A percentile compares a stretch with the other conserved stretches of the same genome.
Conservation (phyloP, 176 grass and related monocot species). For the Ampelocalamus luodianensis region DNA sequence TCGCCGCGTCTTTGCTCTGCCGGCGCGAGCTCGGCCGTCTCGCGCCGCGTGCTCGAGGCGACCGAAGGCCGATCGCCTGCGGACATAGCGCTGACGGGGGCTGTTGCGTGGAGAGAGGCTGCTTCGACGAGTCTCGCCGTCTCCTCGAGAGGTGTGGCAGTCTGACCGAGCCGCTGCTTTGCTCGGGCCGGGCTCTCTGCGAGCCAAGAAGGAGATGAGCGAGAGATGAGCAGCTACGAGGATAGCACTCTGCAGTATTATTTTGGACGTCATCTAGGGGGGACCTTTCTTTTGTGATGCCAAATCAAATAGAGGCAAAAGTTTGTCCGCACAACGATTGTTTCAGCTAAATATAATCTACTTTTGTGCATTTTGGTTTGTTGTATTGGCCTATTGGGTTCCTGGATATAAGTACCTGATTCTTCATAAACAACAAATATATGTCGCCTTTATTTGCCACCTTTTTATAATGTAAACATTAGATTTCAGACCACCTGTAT, state of each 20-base stretch:
- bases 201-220: too few species aligned
- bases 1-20: too few species aligned
- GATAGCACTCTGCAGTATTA: neutral
- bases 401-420: slow-evolving; percentile 18
- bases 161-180: too few species aligned
- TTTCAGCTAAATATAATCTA: neutral
- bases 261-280: neutral
- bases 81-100: too few species aligned
- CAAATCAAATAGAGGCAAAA: neutral
- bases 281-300: slow-evolving; percentile 16
- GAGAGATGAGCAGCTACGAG: too few species aligned
- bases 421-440: slow-evolving; percentile 1
- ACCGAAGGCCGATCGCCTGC: too few species aligned
- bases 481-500: neutral
- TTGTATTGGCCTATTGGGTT: neutral
- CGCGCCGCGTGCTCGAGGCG: too few species aligned
- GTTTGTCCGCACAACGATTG: neutral
- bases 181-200: too few species aligned
- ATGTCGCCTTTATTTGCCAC: neutral
- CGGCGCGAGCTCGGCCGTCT: too few species aligned
- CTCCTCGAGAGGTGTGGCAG: too few species aligned
- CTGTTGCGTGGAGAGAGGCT: too few species aligned
- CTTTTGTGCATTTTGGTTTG: neutral
- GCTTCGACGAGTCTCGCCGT: too few species aligned
- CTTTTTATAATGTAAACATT: neutral